Evolutionary conservation across 495 filamentous ascomycete genomes (phyloP).

Genomic region (Trichoderma orchidacearum): DNA sequence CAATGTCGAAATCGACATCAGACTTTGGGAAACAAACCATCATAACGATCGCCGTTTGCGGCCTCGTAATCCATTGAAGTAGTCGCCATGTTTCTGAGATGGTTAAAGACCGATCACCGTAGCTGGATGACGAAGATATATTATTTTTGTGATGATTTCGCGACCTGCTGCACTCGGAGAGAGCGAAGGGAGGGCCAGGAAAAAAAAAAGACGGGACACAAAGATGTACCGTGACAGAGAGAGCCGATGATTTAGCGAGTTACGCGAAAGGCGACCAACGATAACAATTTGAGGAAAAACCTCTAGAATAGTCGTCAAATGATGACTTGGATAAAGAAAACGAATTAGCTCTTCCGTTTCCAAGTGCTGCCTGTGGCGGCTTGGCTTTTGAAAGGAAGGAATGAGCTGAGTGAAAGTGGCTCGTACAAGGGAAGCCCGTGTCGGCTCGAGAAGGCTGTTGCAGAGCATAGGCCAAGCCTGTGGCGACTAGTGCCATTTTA

Average conservation of each 20-base stretch:
- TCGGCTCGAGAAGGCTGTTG: neutral
- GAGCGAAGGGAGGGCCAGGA: conserved; percentile 5
- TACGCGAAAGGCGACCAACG: conserved; percentile 10
- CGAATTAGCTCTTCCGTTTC: too few species aligned
- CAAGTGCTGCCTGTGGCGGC: neutral
- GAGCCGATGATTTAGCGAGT: conserved; percentile 7
- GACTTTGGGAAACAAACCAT: conserved; percentile 38
- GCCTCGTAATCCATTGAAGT: conserved; percentile 72
- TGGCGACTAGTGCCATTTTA: neutral
- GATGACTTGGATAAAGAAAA: neutral
- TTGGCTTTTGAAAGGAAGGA: neutral
- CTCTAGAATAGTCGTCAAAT: neutral
- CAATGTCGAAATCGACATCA: neutral
- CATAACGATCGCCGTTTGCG: conserved; percentile 67
- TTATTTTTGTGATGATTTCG: conserved; percentile 6
- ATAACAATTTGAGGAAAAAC: conserved; percentile 7
- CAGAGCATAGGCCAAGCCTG: neutral
- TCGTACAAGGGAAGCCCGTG: conserved; percentile 11
- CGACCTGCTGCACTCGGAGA: neutral
- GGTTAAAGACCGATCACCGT: conserved; percentile 4
- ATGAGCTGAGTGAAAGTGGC: conserved; percentile 21
- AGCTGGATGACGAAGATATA: conserved; percentile 3
- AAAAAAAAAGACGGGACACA: neutral
- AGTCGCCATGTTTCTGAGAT: conserved; percentile 29
- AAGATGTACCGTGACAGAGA: neutral